Base-by-base conservation (phyloP, 257 asterid genomes). In the Ilex asprella region DNA sequence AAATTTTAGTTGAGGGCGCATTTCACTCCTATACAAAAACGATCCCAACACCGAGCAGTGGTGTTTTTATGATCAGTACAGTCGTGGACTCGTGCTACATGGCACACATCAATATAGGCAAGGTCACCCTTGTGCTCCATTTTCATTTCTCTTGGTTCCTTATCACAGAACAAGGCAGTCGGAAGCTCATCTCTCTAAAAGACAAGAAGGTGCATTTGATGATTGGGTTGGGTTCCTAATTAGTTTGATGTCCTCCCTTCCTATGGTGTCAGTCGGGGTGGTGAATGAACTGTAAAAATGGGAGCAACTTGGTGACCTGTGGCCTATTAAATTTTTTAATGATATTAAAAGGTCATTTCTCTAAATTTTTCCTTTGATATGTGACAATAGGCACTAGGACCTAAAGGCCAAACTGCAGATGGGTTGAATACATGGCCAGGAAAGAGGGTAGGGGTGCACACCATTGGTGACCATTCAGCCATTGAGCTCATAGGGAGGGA, bases 401-500 rank as follows among this genome's bases (percentile, higher is more conserved):
- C 97, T 51, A 82, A 77, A 69, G 93, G 96, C 68, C 79, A 82
- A 70, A 80, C 82, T 51, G 71, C 87, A 7, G 95, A 88, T 75
- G 63, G 78, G 56, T 62, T 79, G 76, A 89, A 83, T 81, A 64
- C 79, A 14, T 73, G 70, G 68, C 85, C 90, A 16, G 93, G 87
- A 57, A 84, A 81, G 73, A 73, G 59, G 56, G 86, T 78, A 47
- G 95, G 95, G 29, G 80, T 81, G 67, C 86, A 80, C 61, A 77
- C 95, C 2, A 47, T 76, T 63, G 93, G 83, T 13, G 95, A 92
- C 52, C 69, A 85, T 75, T 83, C 95, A 30, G 87, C 87, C 16
- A 74, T 86, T 14, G 97, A 92, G 91, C 96, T 92, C 51, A 83
- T 80, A 62, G 99, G 95, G 55, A 69, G 84, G 58, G 99, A 92